Evolutionary conservation across 2,329 filamentous ascomycete genomes (phyloP).

Genomic region (Huntiella abstrusa): DNA sequence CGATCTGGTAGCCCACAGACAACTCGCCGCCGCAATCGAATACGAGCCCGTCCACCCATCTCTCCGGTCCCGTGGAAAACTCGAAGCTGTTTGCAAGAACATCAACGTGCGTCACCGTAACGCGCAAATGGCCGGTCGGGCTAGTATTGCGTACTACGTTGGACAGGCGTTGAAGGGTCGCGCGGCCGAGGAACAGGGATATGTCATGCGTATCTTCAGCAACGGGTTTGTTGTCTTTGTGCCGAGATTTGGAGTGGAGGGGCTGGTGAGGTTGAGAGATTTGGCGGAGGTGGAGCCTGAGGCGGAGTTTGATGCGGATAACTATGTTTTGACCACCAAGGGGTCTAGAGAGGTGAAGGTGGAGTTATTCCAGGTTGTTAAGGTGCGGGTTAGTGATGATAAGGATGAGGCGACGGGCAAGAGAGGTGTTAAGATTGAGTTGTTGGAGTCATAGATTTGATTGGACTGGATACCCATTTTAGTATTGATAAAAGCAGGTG

Average conservation of each 20-base stretch:
- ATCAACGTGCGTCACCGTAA: conserved; percentile 97
- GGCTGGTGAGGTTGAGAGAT: conserved; percentile 71
- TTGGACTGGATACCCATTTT: not conserved
- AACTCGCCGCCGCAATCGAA: conserved; percentile 85
- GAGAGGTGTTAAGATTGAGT: conserved; percentile 65
- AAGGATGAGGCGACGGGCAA: conserved; percentile 94
- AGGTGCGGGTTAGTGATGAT: conserved; percentile 74
- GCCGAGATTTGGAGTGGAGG: conserved; percentile 87
- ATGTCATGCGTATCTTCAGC: conserved; percentile 91
- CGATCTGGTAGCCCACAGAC: conserved; percentile 84
- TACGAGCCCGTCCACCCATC: conserved; percentile 75
- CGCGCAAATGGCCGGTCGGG: conserved; percentile 83
- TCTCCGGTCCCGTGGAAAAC: conserved; percentile 61
- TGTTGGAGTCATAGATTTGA: conserved; percentile 24
- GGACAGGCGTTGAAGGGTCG: conserved; percentile 67
- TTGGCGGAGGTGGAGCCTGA: conserved; percentile 55
- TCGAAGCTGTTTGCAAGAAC: conserved; percentile 92
- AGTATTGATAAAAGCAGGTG: conserved; percentile 3
- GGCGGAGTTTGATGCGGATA: conserved; percentile 67
- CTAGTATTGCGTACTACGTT: conserved; percentile 94
- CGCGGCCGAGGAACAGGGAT: conserved; percentile 58
- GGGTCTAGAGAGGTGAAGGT: conserved; percentile 40
- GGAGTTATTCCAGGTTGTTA: conserved; percentile 83
- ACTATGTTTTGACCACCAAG: conserved; percentile 51
- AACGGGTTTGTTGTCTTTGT: conserved; percentile 97